phyloP scores from a whole-genome alignment of 495 filamentous ascomycete species.

The Cercophora sp. region DNA sequence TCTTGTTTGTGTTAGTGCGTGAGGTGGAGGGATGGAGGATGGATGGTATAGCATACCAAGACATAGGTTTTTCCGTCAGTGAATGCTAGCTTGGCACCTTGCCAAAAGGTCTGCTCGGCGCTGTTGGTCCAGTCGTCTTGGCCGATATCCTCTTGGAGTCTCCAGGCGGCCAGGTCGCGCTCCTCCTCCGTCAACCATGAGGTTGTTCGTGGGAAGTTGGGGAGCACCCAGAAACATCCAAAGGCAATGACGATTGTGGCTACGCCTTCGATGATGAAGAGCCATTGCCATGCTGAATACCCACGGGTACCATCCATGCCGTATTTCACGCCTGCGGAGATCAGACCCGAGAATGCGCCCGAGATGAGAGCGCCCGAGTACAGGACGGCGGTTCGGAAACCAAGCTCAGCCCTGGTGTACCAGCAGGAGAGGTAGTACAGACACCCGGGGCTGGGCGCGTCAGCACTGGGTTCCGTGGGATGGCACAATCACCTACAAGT shows the following conservation, averaged over 20 bases:
- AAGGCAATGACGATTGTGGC: slow-evolving; percentile 45
- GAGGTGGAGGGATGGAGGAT: slow-evolving; percentile 11
- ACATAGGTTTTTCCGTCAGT: slow-evolving; percentile 69
- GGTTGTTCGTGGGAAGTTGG: slow-evolving; percentile 78
- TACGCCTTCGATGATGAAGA: slow-evolving; percentile 76
- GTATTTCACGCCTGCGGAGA: slow-evolving; percentile 53
- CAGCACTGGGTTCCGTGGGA: too few relatives aligned
- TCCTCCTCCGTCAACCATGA: slow-evolving; percentile 69
- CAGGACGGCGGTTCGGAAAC: slow-evolving; percentile 54
- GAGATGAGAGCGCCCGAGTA: slow-evolving; percentile 60
- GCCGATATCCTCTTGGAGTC: slow-evolving; percentile 74
- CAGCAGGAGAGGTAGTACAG: slow-evolving; percentile 56
- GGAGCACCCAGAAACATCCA: slow-evolving; percentile 58
- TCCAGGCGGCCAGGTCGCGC: slow-evolving; percentile 61
- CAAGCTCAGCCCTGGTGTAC: slow-evolving; percentile 58
- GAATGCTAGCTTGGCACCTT: slow-evolving; percentile 69
- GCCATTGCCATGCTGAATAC: slow-evolving; percentile 54
- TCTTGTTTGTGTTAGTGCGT: slow-evolving; percentile 31
- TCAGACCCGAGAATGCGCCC: slow-evolving; percentile 61
- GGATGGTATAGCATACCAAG: slow-evolving; percentile 43
- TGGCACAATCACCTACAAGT: too few relatives aligned
- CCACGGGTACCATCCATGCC: slow-evolving; percentile 47
- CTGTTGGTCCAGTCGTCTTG: slow-evolving; percentile 67
- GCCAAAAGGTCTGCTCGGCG: slow-evolving; percentile 58
- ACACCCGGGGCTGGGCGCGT: slow-evolving; percentile 44